Conservation (phyloP, 306 rosid species). For the Prunus mume region DNA sequence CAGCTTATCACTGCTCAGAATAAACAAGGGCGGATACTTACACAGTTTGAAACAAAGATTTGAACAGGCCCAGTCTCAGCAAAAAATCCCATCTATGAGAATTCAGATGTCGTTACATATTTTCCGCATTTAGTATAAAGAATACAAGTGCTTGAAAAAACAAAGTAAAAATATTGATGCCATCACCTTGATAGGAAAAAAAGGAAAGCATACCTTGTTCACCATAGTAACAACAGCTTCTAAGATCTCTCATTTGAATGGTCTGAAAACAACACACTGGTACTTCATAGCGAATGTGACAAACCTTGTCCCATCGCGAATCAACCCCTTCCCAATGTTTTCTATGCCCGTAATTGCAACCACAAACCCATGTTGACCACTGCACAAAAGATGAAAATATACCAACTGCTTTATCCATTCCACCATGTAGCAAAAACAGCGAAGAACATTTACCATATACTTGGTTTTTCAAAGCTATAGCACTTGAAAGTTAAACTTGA, state of each 20-base stretch:
- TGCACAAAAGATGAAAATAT: conserved; percentile 29
- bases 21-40: too few relatives aligned
- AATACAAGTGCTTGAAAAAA: not conserved
- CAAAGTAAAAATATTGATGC: not conserved
- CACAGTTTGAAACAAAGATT: too few relatives aligned
- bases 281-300: conserved; percentile 92
- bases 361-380: conserved; percentile 95
- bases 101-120: too few relatives aligned
- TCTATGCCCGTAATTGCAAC: conserved; percentile 95
- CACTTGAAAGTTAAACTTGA: not conserved
- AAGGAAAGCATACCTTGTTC: conserved; percentile 61
- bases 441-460: not conserved
- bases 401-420: conserved; percentile 7
- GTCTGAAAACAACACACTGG: conserved; percentile 92
- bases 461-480: not conserved
- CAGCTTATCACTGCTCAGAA: too few relatives aligned
- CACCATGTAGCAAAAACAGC: not conserved
- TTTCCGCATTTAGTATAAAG: not conserved
- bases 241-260: conserved; percentile 91
- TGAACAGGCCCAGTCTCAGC: too few relatives aligned
- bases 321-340: conserved; percentile 57
- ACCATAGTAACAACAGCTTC: conserved; percentile 98
- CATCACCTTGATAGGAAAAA: not conserved
- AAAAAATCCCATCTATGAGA: too few relatives aligned
- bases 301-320: conserved; percentile 92